Evolutionary conservation across 805 yeast genomes (phyloP).

Genomic region (Ogataea nitratoaversa): DNA sequence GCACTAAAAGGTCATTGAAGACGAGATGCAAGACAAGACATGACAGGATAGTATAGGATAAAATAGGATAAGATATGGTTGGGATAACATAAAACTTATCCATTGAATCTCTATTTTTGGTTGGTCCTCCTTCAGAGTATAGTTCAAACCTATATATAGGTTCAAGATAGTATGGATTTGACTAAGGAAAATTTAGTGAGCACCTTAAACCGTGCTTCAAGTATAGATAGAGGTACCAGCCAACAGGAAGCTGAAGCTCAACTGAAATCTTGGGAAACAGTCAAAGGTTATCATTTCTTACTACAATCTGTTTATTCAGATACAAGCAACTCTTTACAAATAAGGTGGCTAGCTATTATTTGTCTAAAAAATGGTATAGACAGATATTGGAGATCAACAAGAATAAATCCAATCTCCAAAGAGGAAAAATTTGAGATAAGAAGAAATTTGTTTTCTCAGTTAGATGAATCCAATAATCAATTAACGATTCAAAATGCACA

Average conservation of each 20-base stretch:
- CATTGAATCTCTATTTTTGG: too few relatives aligned
- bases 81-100: too few relatives aligned
- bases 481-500: conserved; percentile 81
- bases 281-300: conserved; percentile 34
- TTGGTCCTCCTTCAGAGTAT: too few relatives aligned
- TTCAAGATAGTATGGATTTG: conserved; percentile 18
- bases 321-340: conserved; percentile 51
- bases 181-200: conserved; percentile 27
- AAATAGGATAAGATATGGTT: too few relatives aligned
- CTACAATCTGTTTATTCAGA: conserved; percentile 55
- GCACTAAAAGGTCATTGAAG: too few relatives aligned
- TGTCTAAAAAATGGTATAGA: conserved; percentile 87
- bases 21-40: too few relatives aligned
- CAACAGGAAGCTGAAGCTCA: conserved; percentile 69
- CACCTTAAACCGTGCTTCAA: conserved; percentile 46
- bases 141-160: background rate
- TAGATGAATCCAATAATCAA: conserved; percentile 70
- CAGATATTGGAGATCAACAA: conserved; percentile 73
- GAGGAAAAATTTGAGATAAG: conserved; percentile 71
- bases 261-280: conserved; percentile 64
- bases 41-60: too few relatives aligned
- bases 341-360: conserved; percentile 84
- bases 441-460: conserved; percentile 46
- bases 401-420: conserved; percentile 45
- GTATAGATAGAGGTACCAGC: conserved; percentile 42